Base-by-base conservation (phyloP, 176 grass and related monocot genomes). In the Phoenix dactylifera region DNA sequence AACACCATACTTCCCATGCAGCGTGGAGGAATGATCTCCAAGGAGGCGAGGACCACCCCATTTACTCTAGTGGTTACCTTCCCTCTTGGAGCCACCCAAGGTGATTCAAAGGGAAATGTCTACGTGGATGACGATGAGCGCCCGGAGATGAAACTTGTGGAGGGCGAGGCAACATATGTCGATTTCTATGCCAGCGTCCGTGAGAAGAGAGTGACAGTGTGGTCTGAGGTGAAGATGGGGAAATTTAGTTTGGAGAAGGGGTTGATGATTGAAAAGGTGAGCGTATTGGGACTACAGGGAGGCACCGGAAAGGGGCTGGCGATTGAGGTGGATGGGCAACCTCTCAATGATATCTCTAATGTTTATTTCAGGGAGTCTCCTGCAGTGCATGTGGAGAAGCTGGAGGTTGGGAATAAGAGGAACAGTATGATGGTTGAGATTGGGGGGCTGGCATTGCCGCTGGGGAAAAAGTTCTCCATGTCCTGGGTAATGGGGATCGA, bases 51-150 rank as follows among this genome's bases (percentile, higher is more conserved):
- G 4, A 52, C 60, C 26, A 97, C 83, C 51, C 92, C 92, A 55
- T 97, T 90, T 69, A 82, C 83, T 26, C 92, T 97, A 1, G 80
- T 97, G 10, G 71, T 90, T 4, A 60, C 83, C 55, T 96, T 96
- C 74, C 86, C 91, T 14, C 61, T 66, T 15, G 80, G 83, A 0
- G 64, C 83, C 18, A 26, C 57, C 6, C 62, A 79, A 28, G 92
- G 68, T 2, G 81, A 80, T 12, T 77, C 92, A 0, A 77, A 74
- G 30, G 92, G 92, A 23, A 60, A 63, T 1, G 77, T 97, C 59
- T 97, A 80, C 60, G 72, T 88, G 30, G 92, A 97, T 61, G 86
- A 97, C 32, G 91, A 96, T 69, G 91, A 90, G 80, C 81, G 86
- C 64, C 91, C 83, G 5, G 83, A 82, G 76, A 96, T 96, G 86